Evolutionary conservation across 139 green algal genomes (phyloP).

Genomic region (Desmodesmus armatus): DNA sequence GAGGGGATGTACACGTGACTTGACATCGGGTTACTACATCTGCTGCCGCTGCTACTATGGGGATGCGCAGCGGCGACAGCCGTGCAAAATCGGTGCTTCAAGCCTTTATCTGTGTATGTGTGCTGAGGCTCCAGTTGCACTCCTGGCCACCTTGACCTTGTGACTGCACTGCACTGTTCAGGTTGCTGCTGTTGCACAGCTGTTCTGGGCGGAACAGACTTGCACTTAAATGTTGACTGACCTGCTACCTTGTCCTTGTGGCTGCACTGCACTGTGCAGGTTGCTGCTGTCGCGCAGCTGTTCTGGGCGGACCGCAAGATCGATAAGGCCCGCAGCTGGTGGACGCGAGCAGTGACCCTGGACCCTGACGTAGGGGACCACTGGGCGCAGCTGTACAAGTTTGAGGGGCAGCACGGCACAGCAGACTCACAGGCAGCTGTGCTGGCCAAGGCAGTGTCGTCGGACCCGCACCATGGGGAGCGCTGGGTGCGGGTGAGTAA

Average conservation of each 20-base stretch:
- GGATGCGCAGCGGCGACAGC: no score
- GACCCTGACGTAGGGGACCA: slow-evolving; percentile 92
- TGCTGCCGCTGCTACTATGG: no score
- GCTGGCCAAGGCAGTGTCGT: slow-evolving; percentile 41
- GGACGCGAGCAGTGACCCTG: slow-evolving; percentile 84
- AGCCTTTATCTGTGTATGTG: background rate
- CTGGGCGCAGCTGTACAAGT: slow-evolving; percentile 78
- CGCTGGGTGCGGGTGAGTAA: slow-evolving; percentile 90
- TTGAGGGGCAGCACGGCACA: slow-evolving; percentile 39
- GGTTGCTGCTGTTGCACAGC: slow-evolving; percentile 81
- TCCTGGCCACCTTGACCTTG: no score
- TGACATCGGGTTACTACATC: no score
- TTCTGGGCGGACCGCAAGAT: slow-evolving; percentile 95
- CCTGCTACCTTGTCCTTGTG: no score
- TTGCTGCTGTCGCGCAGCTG: slow-evolving; percentile 86
- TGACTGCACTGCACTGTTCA: background rate
- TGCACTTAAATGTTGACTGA: no score
- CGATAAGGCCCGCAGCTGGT: slow-evolving; percentile 54
- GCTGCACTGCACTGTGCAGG: slow-evolving; percentile 3
- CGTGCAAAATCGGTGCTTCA: background rate
- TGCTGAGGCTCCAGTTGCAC: no score
- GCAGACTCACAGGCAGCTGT: slow-evolving; percentile 16
- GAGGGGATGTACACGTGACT: no score
- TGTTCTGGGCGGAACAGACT: slow-evolving; percentile 95
- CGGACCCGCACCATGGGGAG: slow-evolving; percentile 94